A percentile compares a stretch with the other conserved stretches of the same genome.
Evolutionary conservation across 495 filamentous ascomycete species (phyloP).

Genomic region (Apodospora peruviana): DNA sequence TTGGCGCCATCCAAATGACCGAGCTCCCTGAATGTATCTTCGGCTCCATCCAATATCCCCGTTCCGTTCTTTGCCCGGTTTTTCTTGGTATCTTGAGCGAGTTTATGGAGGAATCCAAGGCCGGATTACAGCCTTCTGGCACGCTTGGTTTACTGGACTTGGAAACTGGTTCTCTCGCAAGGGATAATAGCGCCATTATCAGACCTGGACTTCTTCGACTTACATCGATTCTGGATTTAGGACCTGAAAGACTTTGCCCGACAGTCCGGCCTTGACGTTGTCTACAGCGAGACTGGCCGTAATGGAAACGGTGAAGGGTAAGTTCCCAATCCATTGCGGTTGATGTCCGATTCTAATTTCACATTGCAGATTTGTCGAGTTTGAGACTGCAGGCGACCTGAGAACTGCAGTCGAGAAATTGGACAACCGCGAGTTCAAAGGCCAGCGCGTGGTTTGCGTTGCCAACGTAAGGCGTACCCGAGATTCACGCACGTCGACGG

Average conservation of each 20-base stretch:
- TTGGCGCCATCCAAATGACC: constrained; percentile 5
- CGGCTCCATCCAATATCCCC: not conserved
- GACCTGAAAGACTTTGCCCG: constrained; percentile 99
- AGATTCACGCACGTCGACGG: not conserved
- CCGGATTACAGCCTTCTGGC: constrained; percentile 10
- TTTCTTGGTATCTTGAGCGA: constrained; percentile 8
- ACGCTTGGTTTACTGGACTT: constrained; percentile 34
- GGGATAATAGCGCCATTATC: constrained; percentile 19
- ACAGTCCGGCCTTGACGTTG: constrained; percentile 92
- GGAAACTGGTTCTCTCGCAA: constrained; percentile 39
- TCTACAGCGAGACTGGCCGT: constrained; percentile 93
- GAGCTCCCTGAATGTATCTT: constrained; percentile 1
- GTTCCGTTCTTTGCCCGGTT: constrained; percentile 15
- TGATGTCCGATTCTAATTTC: constrained; percentile 19
- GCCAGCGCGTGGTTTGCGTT: constrained; percentile 70
- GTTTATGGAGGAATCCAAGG: constrained; percentile 1
- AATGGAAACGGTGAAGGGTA: constrained; percentile 92
- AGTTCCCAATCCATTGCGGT: constrained; percentile 29
- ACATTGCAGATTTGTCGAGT: constrained; percentile 81
- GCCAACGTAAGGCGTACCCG: constrained; percentile 62
- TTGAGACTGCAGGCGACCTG: constrained; percentile 85
- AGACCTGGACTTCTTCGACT: constrained; percentile 44
- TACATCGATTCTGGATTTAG: constrained; percentile 63
- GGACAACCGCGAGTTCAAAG: constrained; percentile 87
- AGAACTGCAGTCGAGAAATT: constrained; percentile 89